Conservation (phyloP, 345 rosid species). For the Luvunga scandens region DNA sequence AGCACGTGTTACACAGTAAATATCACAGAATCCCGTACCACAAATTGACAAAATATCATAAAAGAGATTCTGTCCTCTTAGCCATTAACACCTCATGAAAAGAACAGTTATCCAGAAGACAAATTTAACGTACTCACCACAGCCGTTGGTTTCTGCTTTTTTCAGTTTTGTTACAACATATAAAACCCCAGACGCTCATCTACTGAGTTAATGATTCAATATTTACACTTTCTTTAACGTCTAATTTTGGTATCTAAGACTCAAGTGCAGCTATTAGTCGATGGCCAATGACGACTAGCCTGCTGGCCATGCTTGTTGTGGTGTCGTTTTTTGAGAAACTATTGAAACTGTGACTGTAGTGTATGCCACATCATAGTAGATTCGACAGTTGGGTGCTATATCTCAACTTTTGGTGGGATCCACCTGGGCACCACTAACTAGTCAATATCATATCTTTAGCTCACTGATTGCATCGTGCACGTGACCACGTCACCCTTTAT, state of each 20-base stretch:
- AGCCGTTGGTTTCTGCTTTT: neutral
- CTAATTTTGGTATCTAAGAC: neutral
- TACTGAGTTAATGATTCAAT: neutral
- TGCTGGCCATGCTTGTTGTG: neutral
- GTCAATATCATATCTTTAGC: neutral
- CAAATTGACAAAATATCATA: neutral
- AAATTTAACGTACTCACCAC: neutral
- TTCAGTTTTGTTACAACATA: neutral
- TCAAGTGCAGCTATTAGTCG: neutral
- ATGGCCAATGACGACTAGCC: neutral
- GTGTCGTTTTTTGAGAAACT: neutral
- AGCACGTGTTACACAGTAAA: too few species aligned
- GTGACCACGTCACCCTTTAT: neutral
- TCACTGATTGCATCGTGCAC: constrained; percentile 8
- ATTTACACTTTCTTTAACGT: neutral
- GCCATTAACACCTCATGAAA: neutral
- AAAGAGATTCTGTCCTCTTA: neutral
- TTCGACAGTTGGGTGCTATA: too few species aligned
- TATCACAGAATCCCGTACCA: neutral
- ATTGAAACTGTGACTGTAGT: too few species aligned
- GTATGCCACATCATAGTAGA: too few species aligned
- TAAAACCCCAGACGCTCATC: neutral
- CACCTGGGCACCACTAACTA: neutral
- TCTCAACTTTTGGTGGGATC: neutral
- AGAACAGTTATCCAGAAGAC: neutral